Evolutionary conservation across 495 filamentous ascomycete species (phyloP).

Genomic region (Viridothelium virens): DNA sequence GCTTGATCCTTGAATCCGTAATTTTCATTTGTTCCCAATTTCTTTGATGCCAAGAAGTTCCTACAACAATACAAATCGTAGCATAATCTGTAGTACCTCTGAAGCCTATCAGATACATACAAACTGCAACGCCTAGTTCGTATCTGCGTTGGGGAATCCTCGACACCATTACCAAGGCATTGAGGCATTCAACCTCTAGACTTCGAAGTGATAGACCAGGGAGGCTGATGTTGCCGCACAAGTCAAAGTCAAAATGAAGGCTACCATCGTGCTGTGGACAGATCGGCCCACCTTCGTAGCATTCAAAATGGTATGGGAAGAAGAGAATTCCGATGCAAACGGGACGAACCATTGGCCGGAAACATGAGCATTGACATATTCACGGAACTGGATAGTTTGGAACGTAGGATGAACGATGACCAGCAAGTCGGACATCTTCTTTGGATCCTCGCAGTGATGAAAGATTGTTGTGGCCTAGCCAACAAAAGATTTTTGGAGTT

Average conservation of each 20-base stretch:
- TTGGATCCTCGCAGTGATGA: background rate
- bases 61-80: slow-evolving; percentile 20
- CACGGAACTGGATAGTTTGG: background rate
- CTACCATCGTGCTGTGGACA: background rate
- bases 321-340: background rate
- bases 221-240: slow-evolving; percentile 3
- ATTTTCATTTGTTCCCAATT: slow-evolving; percentile 18
- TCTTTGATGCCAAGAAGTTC: slow-evolving; percentile 16
- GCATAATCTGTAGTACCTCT: background rate
- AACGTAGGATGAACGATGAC: background rate
- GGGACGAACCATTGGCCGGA: background rate
- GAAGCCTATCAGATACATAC: background rate
- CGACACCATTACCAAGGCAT: background rate
- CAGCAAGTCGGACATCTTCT: background rate
- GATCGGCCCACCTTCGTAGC: background rate
- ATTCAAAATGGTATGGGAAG: background rate
- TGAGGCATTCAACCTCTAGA: background rate
- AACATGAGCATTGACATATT: background rate
- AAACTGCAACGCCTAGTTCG: background rate
- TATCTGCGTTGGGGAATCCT: background rate
- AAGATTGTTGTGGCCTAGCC: no score
- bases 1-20: slow-evolving; percentile 22
- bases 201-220: background rate
- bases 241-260: background rate
- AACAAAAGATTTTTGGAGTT: no score